These are phyloP conservation scores for Cucurbita ficifolia DNA, from an alignment of 306 rosid species.

Conservation along the genomic window DNA sequence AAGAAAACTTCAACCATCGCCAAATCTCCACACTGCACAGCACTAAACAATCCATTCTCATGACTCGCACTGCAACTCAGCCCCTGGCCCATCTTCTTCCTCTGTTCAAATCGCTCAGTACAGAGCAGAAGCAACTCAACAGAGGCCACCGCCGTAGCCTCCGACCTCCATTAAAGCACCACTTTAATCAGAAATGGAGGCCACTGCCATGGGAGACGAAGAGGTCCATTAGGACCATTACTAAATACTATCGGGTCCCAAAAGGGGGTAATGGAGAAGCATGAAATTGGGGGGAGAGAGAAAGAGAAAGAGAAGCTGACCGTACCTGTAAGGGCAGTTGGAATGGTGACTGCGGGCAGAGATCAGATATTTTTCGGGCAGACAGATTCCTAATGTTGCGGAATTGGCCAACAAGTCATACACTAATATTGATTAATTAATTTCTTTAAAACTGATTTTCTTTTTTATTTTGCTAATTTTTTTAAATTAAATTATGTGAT, in stretches of 20 bases:
- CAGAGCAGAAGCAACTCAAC: conserved; percentile 3
- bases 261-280: neutral
- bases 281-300: conserved; percentile 15
- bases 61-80: conserved; percentile 65
- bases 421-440: neutral
- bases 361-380: conserved; percentile 42
- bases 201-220: conserved; percentile 7
- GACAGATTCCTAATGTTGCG: conserved; percentile 19
- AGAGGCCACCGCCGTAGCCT: conserved; percentile 14
- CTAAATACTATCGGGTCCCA: conserved; percentile 9
- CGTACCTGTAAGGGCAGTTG: conserved; percentile 24
- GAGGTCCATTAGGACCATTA: conserved; percentile 21
- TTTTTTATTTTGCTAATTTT: neutral
- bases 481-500: neutral
- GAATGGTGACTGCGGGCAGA: conserved; percentile 28
- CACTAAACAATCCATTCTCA: conserved; percentile 64
- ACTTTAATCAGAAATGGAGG: conserved; percentile 26
- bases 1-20: conserved; percentile 33
- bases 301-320: conserved; percentile 24
- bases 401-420: conserved; percentile 9
- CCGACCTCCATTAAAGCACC: conserved; percentile 19
- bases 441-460: neutral
- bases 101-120: neutral
- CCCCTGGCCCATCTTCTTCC: conserved; percentile 73
- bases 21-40: conserved; percentile 61